Base-by-base conservation (phyloP, 768 basidiomycete species). In the Pulveroboletus sp. region DNA sequence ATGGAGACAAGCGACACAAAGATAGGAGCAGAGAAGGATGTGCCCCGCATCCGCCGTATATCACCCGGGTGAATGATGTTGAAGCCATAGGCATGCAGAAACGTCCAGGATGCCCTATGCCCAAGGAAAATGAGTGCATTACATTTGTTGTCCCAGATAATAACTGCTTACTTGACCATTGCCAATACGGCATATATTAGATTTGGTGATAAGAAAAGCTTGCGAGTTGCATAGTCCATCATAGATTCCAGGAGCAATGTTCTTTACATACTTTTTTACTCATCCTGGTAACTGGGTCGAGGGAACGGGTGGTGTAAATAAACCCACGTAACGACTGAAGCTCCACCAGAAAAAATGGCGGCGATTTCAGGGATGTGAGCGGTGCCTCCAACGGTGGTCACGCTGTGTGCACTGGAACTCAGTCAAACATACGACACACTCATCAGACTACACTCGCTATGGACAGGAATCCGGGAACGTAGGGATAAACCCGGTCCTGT, bases 301-400 rank as follows among this genome's bases (percentile, higher is more conserved):
- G 55, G 1, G 61, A 81, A 84, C 80, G 83, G 47, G 23, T 21
- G 9, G 0, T 10, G 14, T 24, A 43, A 10, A 17, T 24, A 13
- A 9, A 17, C 37, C 76, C 53, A 85, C 84, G 44, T 80, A 79
- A 52, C 84, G 72, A 61, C 84, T 86, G 69, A 88, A 90, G 4
- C 86, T 31, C 87, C 87, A 1, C 85, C 84, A 12, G 84, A 86
- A 69, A 87, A 84, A 53, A 45, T 62, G 0, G 75, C 77, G 0
- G 79, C 80, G 12, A 72, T 72, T 62, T 90, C 87, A 0, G 84
- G 85, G 42, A 85, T 66, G 34, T 67, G 51, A 20, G 63, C 65
- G 1, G 87, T 88, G 9, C 80, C 87, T 7, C 87, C 87, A 3
- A 90, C 86, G 3, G 82, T 52, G 4, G 87, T 90, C 17, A 87